Conservation (phyloP, 2,329 filamentous ascomycete species). For the Mycosphaerella sp. region DNA sequence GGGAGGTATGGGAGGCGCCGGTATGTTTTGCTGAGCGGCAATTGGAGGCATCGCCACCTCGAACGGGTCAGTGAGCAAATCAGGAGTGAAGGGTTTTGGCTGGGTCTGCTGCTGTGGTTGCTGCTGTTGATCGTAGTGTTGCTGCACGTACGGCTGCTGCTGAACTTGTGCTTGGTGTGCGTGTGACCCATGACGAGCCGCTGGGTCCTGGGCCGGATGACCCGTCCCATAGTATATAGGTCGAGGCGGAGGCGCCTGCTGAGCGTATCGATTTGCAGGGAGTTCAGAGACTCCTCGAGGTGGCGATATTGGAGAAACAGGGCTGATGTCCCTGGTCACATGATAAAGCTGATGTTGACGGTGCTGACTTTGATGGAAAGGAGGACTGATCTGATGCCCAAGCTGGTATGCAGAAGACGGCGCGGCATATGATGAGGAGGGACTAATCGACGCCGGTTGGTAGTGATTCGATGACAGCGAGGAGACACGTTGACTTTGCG, state of each 20-base stretch:
- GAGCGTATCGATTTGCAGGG: slow-evolving; percentile 18
- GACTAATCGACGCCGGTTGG: not conserved
- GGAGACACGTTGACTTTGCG: slow-evolving; percentile 2
- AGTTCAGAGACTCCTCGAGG: slow-evolving; percentile 22
- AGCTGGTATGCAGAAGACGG: slow-evolving; percentile 28
- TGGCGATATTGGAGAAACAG: slow-evolving; percentile 32
- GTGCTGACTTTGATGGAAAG: slow-evolving; percentile 36
- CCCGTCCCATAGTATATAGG: not conserved
- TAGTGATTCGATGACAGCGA: slow-evolving; percentile 4
- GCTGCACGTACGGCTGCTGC: slow-evolving; percentile 16
- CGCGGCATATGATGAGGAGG: slow-evolving; percentile 19
- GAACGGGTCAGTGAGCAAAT: slow-evolving; percentile 59
- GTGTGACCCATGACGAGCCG: slow-evolving; percentile 8
- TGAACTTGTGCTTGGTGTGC: slow-evolving; percentile 9
- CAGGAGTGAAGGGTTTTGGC: slow-evolving; percentile 38
- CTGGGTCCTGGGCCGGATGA: not conserved
- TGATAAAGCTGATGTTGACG: slow-evolving; percentile 20
- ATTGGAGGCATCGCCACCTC: slow-evolving; percentile 53
- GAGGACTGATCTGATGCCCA: slow-evolving; percentile 16
- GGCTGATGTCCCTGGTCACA: slow-evolving; percentile 23
- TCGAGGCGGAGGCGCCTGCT: slow-evolving; percentile 26
- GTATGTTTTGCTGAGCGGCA: slow-evolving; percentile 41
- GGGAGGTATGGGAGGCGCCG: slow-evolving; percentile 81
- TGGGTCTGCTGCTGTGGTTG: slow-evolving; percentile 17
- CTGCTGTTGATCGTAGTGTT: slow-evolving; percentile 11